Evolutionary conservation across 1,139 yeast species (phyloP), one percentile per base, ranked within the genome.

Genomic region (Yamadazyma dushanensis): DNA sequence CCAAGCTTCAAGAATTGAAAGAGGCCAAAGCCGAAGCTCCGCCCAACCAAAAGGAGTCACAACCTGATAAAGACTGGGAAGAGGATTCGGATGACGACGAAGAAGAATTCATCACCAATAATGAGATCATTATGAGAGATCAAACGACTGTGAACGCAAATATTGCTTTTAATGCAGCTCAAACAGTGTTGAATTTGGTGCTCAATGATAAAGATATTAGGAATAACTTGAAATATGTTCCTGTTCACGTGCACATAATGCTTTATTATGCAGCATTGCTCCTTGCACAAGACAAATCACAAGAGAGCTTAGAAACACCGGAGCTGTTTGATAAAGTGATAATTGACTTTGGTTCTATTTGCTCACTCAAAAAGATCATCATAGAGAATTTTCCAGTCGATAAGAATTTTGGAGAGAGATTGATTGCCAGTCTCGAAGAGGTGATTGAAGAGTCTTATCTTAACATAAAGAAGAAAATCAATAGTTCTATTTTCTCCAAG

Each of bases 241-340:
- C 89, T 0, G 77, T 81, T 10, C 88, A 82, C 53, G 78, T 82
- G 26, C 86, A 80, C 49, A 72, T 82, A 34, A 81, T 82, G 87
- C 59, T 80, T 14, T 81, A 80, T 50, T 81, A 80, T 50, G 84
- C 88, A 0, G 82, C 83, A 0, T 57, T 81, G 37, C 54, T 81
- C 23, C 56, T 80, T 8, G 59, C 80, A 20, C 73, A 74, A 43
- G 78, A 81, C 3, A 35, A 38, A 7, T 16, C 16, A 10, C 17
- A 3, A 37, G 48, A 5, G 40, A 47, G 23, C 36, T 39, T 34
- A 44, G 46, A 45, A 17, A n/a, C 29, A n/a, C 3, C 7, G 5
- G 34, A 33, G 10, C 8, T 6, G 2, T 33, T 26, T 11, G 32
- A 40, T n/a, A 50, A 56, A 16, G 29, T 59, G 2, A 39, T 69